Base-by-base conservation (phyloP, 2,329 filamentous ascomycete genomes). In the Albifimbria verrucaria region DNA sequence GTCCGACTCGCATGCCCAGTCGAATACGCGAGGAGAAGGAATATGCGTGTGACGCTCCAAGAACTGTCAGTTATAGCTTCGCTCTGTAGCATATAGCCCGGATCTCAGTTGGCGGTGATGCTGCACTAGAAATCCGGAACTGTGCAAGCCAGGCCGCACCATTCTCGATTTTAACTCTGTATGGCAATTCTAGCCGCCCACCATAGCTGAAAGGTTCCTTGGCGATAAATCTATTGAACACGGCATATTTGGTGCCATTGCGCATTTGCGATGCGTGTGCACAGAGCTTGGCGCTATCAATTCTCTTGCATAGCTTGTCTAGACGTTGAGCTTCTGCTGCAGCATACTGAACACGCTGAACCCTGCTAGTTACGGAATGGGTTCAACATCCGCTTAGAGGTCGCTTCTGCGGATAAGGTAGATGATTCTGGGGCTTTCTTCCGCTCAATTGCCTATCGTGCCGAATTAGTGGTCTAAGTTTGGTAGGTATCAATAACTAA, bases 21-120 rank as follows among this genome's bases (percentile, higher is more conserved):
- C 68, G 52, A 66, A 69, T 3, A 72, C 57, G 28, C 60, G 59
- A 2, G 71, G 70, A 10, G 60, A 62, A 10, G 69, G 70, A n/a
- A 75, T 53, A 7, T 26, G 20, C 9, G 59, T 65, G 21, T 61
- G 49, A 10, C 21, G 23, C 46, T 52, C 47, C 4, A 68, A 54
- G 24, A 59, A 67, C 4, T 48, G 15, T 55, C 56, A 3, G 65
- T 64, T 3, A 58, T 56, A 9, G 59, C 65, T 48, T 67, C 61
- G 56, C 62, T 65, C 7, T 39, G 57, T 3, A 67, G 49, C 21
- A 67, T 49, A 17, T 59, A 62, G 49, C 64, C 23, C 62, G 57
- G 12, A 55, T 52, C 32, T 57, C 52, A 0, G 32, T 18, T 17
- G 60, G 65, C 10, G 63, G 62, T n/a, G 60, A 59, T 6, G 49